Conservation (phyloP, 140 eudicot genomes). For the Flaveria floridana region DNA sequence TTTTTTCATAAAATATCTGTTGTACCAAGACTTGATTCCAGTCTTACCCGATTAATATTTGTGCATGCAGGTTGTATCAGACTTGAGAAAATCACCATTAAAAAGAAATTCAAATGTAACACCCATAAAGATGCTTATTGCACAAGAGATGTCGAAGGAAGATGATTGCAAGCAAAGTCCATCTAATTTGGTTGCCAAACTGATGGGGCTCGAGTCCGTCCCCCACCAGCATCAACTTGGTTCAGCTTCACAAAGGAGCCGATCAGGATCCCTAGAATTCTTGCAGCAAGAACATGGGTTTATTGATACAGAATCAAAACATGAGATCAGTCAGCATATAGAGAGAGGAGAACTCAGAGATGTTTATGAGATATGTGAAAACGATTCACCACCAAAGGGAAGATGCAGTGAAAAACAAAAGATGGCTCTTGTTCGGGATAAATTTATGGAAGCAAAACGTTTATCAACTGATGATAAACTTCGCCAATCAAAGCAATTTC, state of each 20-base stretch:
- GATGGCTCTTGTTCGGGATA: conserved; percentile 76
- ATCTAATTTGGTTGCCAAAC: conserved; percentile 76
- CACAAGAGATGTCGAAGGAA: conserved; percentile 89
- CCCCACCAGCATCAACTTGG: conserved; percentile 49
- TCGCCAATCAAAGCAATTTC: conserved; percentile 82
- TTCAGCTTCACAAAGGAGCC: conserved; percentile 46
- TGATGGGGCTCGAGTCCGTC: conserved; percentile 90
- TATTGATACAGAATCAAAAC: neutral
- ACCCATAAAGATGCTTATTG: conserved; percentile 87
- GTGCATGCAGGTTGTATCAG: conserved; percentile 53
- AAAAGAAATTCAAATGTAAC: conserved; percentile 54
- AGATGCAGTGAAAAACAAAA: conserved; percentile 42
- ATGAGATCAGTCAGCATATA: conserved; percentile 37
- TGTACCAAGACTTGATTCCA: conserved; percentile 1
- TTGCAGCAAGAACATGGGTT: conserved; percentile 48
- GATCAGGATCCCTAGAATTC: conserved; percentile 47
- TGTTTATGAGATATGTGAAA: conserved; percentile 58
- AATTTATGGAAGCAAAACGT: conserved; percentile 87
- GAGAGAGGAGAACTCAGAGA: conserved; percentile 62
- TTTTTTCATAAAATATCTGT: neutral
- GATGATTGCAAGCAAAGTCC: conserved; percentile 61
- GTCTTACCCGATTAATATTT: conserved; percentile 14
- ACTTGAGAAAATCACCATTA: conserved; percentile 22
- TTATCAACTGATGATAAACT: conserved; percentile 72
- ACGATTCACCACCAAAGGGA: conserved; percentile 51